Conservation (phyloP, 2,329 filamentous ascomycete species). For the Apiospora arundinis region DNA sequence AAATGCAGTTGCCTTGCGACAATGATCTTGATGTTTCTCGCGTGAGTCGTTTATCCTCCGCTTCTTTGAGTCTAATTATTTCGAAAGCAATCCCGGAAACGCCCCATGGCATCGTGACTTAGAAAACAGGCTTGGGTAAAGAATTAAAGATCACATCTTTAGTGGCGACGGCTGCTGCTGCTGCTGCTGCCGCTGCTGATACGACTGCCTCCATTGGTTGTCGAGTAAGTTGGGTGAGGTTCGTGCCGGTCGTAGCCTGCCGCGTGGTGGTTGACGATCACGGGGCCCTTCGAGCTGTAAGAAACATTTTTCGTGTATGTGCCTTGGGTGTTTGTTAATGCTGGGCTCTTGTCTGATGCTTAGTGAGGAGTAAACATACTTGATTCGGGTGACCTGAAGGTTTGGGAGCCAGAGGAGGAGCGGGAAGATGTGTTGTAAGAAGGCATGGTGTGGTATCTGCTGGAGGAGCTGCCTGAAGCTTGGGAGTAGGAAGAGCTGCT, state of each 20-base stretch:
- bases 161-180: neutral
- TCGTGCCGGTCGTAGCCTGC: neutral
- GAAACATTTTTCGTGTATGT: neutral
- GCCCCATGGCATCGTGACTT: neutral
- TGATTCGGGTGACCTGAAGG: neutral
- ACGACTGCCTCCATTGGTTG: neutral
- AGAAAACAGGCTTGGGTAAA: neutral
- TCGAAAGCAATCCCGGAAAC: neutral
- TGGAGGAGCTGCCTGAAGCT: neutral
- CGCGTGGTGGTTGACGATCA: slow-evolving; percentile 13
- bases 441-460: neutral
- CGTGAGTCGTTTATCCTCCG: neutral
- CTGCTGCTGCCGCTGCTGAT: too few species aligned
- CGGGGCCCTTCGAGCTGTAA: neutral
- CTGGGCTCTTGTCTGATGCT: too few species aligned
- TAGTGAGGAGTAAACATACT: neutral
- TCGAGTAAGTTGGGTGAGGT: slow-evolving; percentile 19
- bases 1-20: slow-evolving; percentile 12
- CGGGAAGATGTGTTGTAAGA: neutral
- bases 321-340: neutral
- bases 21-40: neutral
- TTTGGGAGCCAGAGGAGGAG: neutral
- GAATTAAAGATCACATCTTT: accelerated
- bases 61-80: neutral
- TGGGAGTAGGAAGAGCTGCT: slow-evolving; percentile 8